Percentiles rank a stretch among this genome's conserved stretches.
Evolutionary conservation across 2,329 filamentous ascomycete genomes (phyloP).

Genomic region (Didymella exigua): DNA sequence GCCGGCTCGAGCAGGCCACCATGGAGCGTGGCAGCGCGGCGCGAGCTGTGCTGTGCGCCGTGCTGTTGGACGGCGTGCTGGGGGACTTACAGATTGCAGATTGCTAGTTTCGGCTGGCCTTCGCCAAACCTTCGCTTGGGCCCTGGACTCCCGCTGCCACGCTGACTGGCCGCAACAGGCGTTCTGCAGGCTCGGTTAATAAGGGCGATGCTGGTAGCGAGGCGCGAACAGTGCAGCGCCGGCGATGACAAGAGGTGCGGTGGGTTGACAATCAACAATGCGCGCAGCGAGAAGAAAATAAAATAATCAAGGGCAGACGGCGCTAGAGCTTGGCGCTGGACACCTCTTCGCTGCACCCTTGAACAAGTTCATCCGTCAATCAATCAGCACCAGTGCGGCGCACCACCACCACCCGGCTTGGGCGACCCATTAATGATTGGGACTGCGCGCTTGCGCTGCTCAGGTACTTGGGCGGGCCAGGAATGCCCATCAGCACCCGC

Average conservation of each 20-base stretch:
- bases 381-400: conserved; percentile 21
- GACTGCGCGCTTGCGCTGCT: conserved; percentile 6
- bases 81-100: conserved; percentile 6
- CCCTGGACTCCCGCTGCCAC: conserved; percentile 19
- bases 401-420: conserved; percentile 9
- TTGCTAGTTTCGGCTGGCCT: conserved; percentile 8
- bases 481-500: conserved; percentile 4
- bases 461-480: conserved; percentile 12
- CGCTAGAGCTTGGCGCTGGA: conserved; percentile 1
- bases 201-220: conserved; percentile 13
- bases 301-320: neutral
- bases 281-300: neutral
- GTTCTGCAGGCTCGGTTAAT: conserved; percentile 18
- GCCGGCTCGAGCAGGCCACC: conserved; percentile 32
- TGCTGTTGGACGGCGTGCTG: conserved; percentile 3
- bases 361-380: conserved; percentile 9
- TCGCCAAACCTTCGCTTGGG: conserved; percentile 24
- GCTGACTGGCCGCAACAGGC: conserved; percentile 11
- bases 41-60: neutral
- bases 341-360: neutral
- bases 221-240: conserved; percentile 14
- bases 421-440: conserved; percentile 14
- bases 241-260: conserved; percentile 2
- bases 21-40: conserved; percentile 27
- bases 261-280: neutral